These are phyloP conservation scores for Pichia sp. DNA, from an alignment of 1,139 yeast species.

Conservation along the genomic window DNA sequence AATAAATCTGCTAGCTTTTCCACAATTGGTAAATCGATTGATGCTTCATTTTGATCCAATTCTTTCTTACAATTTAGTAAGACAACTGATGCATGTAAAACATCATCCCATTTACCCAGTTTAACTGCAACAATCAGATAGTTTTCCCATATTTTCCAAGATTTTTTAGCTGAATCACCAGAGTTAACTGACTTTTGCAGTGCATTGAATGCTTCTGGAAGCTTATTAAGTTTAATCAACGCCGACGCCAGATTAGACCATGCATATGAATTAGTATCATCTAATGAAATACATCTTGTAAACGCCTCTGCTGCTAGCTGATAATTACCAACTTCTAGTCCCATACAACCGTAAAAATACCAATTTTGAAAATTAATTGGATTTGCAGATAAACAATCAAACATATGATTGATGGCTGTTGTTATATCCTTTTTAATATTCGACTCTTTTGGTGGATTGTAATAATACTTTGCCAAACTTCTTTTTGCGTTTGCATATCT, in stretches of 20 bases:
- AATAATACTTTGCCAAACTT: constrained; percentile 68
- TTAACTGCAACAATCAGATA: constrained; percentile 76
- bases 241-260: constrained; percentile 96
- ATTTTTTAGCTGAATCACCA: constrained; percentile 57
- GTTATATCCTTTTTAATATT: constrained; percentile 49
- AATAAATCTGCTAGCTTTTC: constrained; percentile 68
- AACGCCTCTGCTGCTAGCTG: constrained; percentile 88
- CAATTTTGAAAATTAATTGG: constrained; percentile 82
- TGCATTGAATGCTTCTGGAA: constrained; percentile 76
- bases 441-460: constrained; percentile 53
- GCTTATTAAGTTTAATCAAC: constrained; percentile 54
- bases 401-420: constrained; percentile 58
- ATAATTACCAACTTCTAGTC: constrained; percentile 65
- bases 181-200: constrained; percentile 66
- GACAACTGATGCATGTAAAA: constrained; percentile 61
- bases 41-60: constrained; percentile 46
- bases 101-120: constrained; percentile 82
- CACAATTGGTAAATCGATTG: constrained; percentile 69
- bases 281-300: constrained; percentile 82
- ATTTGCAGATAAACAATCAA: constrained; percentile 65
- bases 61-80: constrained; percentile 51
- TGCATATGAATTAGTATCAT: constrained; percentile 72
- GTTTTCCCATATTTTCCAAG: constrained; percentile 92
- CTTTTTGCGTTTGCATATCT: constrained; percentile 80
- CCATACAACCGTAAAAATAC: constrained; percentile 91